Evolutionary conservation across 1,139 yeast genomes (phyloP), one percentile per base, ranked within the genome.

Genomic region (Nakaseomyces uthaithaninus): DNA sequence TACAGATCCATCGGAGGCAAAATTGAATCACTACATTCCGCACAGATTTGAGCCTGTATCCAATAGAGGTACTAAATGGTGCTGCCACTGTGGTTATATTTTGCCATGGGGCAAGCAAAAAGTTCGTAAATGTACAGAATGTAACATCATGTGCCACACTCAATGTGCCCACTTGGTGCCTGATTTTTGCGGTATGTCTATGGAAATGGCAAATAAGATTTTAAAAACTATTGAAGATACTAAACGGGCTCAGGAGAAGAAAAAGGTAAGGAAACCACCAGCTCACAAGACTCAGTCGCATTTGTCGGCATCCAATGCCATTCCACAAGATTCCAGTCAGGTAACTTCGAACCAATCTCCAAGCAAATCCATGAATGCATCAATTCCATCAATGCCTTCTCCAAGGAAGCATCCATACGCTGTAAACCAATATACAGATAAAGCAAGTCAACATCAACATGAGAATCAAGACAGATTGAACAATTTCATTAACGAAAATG

Each of bases 61-160:
- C 16, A 91, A 91, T 59, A 82, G 89, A 66, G 94, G 96, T 53
- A 94, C 98, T 4, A 89, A 89, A 58, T 91, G 98, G 98, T 91
- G 98, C 65, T 91, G 97, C 55, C 98, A 91, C 59, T 91, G 98
- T 72, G 98, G 98, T 46, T 87, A 86, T 59, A 78, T 91, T 41
- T 70, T 91, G 49, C 97, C 98, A 4, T 80, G 95, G 80, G 95
- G 97, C 42, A 78, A 80, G 55, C 87, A 86, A 63, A 87, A 84
- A 57, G 94, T 87, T n/a, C 75, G 95, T 40, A 91, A 87, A 60
- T 91, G 98, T 71, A 69, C 81, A 7, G 98, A 91, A 56, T 91
- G 98, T 75, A 94, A 94, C 31, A 77, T 87, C 22, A 85, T 89
- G 80, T 89, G 95, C 56, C 98, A 91, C 60, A 75, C 94, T 4